A percentile compares a stretch with the other conserved stretches of the same genome.
Conservation (phyloP, 176 grass and related monocot species). For the Thinopyrum elongatum region DNA sequence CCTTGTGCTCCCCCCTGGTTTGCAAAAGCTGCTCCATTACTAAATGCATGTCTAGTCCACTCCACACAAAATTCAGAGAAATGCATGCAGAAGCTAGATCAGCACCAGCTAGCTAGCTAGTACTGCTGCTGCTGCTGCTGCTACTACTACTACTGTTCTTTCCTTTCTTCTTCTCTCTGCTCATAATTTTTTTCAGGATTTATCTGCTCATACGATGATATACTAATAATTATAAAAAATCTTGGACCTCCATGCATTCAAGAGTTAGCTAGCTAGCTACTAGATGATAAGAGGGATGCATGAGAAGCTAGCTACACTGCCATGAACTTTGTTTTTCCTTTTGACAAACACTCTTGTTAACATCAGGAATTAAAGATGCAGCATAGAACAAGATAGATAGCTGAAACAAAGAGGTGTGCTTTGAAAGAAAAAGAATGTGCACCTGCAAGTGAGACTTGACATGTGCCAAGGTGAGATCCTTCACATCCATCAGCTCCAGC, state of each 20-base stretch:
- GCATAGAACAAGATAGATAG: neutral
- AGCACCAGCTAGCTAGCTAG: neutral
- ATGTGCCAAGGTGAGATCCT: slow-evolving; percentile 58
- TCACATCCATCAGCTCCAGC: slow-evolving; percentile 56
- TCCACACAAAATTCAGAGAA: neutral
- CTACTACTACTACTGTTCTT: no score
- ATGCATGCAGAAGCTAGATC: neutral
- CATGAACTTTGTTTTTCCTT: neutral
- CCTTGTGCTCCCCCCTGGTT: neutral
- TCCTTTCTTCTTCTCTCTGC: neutral
- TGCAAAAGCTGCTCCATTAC: slow-evolving; percentile 38
- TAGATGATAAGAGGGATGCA: no score
- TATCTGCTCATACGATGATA: neutral
- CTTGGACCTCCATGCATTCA: neutral
- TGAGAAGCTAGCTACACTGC: neutral
- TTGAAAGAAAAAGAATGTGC: neutral
- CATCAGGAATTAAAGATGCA: neutral
- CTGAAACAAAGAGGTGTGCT: no score
- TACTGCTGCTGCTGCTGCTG: neutral
- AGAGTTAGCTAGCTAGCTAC: neutral
- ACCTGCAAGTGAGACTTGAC: slow-evolving; percentile 56
- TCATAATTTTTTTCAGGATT: no score
- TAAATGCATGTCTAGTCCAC: neutral
- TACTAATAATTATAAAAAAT: neutral
- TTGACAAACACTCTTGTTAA: neutral